Evolutionary conservation across 495 filamentous ascomycete genomes (phyloP).

Genomic region (Melanomma pulvis-pyrius): DNA sequence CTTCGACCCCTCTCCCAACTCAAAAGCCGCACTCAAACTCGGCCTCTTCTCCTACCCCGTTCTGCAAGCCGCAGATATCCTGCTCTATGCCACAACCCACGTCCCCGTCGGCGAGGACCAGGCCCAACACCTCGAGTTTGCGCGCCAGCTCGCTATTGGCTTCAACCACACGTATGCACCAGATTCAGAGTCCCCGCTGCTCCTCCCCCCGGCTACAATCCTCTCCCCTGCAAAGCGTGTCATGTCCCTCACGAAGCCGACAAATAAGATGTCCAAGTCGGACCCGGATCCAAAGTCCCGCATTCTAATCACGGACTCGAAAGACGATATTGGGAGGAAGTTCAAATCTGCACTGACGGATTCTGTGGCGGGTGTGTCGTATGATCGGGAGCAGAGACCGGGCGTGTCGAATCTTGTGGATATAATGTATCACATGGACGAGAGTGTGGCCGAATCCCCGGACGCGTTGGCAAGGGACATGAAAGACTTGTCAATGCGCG

Average conservation of each 20-base stretch:
- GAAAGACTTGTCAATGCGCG: conserved; percentile 54
- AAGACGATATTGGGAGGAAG: conserved; percentile 64
- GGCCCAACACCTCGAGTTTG: conserved; percentile 89
- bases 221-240: conserved; percentile 78
- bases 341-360: conserved; percentile 80
- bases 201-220: conserved; percentile 71
- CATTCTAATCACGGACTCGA: conserved; percentile 76
- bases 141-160: conserved; percentile 75
- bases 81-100: conserved; percentile 75
- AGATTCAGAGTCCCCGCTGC: conserved; percentile 51
- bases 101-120: conserved; percentile 97
- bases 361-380: conserved; percentile 61
- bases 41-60: conserved; percentile 98
- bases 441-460: conserved; percentile 46
- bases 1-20: conserved; percentile 49
- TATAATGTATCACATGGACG: conserved; percentile 68
- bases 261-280: conserved; percentile 92
- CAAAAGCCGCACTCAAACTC: conserved; percentile 67
- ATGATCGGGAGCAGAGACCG: conserved; percentile 69
- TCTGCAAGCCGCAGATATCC: conserved; percentile 91
- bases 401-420: conserved; percentile 87
- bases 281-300: conserved; percentile 67
- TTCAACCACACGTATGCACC: conserved; percentile 72
- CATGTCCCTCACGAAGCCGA: conserved; percentile 82
- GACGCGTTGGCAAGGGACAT: conserved; percentile 60